phyloP scores from a whole-genome alignment of 2,329 filamentous ascomycete genomes.

The Aureobasidium sp. region DNA sequence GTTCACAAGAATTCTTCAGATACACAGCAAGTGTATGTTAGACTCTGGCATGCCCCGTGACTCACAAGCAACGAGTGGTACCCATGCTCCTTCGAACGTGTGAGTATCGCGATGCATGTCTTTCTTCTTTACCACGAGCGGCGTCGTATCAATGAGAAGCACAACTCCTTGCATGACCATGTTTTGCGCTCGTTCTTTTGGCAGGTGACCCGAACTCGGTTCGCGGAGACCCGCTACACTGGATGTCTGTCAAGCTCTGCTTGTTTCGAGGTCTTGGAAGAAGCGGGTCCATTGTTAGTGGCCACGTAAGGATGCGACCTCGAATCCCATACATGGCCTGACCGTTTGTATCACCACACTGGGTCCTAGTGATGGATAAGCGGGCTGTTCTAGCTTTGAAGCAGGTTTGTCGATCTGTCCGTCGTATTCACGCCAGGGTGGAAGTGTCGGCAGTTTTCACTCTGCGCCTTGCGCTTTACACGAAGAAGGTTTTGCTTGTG shows the following conservation, averaged over 20 bases:
- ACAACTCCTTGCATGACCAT: background rate
- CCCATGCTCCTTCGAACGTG: no score
- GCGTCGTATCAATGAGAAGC: background rate
- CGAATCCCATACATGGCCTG: background rate
- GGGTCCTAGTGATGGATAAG: background rate
- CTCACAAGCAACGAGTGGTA: no score
- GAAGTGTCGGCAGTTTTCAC: background rate
- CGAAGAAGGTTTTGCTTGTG: background rate
- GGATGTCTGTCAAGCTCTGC: background rate
- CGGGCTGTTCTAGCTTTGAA: background rate
- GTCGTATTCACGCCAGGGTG: background rate
- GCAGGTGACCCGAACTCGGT: background rate
- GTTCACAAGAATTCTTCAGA: no score
- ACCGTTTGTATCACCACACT: background rate
- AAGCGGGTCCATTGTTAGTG: constrained; percentile 1
- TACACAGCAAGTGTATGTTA: no score
- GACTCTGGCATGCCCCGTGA: no score
- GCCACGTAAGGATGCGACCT: background rate
- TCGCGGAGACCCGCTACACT: background rate
- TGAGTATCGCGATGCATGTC: background rate
- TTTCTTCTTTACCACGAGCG: background rate
- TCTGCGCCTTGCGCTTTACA: background rate
- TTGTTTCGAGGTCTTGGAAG: background rate
- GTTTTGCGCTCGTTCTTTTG: background rate
- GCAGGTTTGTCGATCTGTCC: background rate